Base-by-base conservation (phyloP, 805 yeast genomes). In the Nadsonia fulvescens region DNA sequence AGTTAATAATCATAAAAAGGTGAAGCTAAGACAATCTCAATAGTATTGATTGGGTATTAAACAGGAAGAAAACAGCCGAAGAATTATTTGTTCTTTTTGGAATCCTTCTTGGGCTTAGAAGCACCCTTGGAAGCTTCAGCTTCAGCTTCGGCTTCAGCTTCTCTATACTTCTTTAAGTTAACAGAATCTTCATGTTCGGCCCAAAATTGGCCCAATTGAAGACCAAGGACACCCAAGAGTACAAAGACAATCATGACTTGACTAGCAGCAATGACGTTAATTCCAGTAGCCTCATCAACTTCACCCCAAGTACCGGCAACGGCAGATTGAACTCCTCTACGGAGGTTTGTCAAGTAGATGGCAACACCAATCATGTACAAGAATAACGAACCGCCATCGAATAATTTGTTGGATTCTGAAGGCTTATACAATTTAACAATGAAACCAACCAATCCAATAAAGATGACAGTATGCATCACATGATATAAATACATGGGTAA, bases 261-360 rank as follows among this genome's bases (percentile, higher is more conserved):
- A 15, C 89, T 71, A 4, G 96, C 95, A 20, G 89, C 94, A 43
- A 89, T 66, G 20, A 89, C 93, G 37, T 78, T 79, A 42, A 86
- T 53, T 15, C 96, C 96, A 12, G 92, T 78, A 33, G 61, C 60
- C 46, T 65, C 69, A 42, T 77, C 78, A 26, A 89, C 93, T 27
- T 86, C 96, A 37, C 94, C 96, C 96, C 96, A 86, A 33, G 68
- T 58, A 22, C 82, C 83, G 31, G 63, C 50, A 14, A 68, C 39
- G 29, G 79, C 66, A 30, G 83, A 66, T 38, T 63, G 63, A 20
- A 72, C 57, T 29, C 96, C 96, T 28, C 76, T 67, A 44, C 79
- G 65, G 38, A 86, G 58, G 54, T 89, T 89, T 35, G 93, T 75
- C 42, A 86, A 56, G 51, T 82, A 89, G 40, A 86, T 65, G 40